Evolutionary conservation across 768 basidiomycete species (phyloP), one percentile per base, ranked within the genome.

Genomic region (Melanogaster broomeanus): DNA sequence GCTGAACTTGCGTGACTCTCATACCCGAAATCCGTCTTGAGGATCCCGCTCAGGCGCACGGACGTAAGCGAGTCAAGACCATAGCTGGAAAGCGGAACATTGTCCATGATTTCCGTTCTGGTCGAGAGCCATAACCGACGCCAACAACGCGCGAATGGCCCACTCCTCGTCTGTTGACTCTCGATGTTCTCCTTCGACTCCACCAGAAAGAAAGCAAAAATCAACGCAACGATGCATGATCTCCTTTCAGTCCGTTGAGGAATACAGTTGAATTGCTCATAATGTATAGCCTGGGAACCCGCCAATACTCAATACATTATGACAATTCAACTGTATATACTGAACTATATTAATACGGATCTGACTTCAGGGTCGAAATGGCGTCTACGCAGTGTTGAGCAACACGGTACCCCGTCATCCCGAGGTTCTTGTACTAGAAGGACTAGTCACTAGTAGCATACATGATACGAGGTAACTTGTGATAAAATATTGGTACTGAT

Each of bases 41-140:
- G 40, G 38, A 42, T 24, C 3, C 40, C 40, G 8, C 16, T 42
- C 9, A 57, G 41, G 24, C 55, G 45, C 6, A 33, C 51, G 15
- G 55, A 46, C 8, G 52, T 48, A 7, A 57, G 51, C 6, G 55
- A 57, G 41, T 57, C 55, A 15, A 57, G 40, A 9, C 55, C 55
- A 44, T 57, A 57, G 16, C 52, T 19, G 4, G 55, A 48, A 19
- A 57, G 47, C 4, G 55, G 55, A 13, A 57, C 41, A n/a, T 48
- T 51, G 4, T n/a, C 39, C n/a, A 19, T 30, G 16, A 57, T 49
- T 16, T 57, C n/a, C 55, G 19, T 42, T 16, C 9, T 1, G 6
- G 3, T 21, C 10, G 6, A 42, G 40, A 42, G 40, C 9, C 10
- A 42, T 21, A 1, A 42, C 16, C 4, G 9, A 12, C 22, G 40